Evolutionary conservation across 495 filamentous ascomycete species (phyloP).

Genomic region (Glarea lozoyensis): DNA sequence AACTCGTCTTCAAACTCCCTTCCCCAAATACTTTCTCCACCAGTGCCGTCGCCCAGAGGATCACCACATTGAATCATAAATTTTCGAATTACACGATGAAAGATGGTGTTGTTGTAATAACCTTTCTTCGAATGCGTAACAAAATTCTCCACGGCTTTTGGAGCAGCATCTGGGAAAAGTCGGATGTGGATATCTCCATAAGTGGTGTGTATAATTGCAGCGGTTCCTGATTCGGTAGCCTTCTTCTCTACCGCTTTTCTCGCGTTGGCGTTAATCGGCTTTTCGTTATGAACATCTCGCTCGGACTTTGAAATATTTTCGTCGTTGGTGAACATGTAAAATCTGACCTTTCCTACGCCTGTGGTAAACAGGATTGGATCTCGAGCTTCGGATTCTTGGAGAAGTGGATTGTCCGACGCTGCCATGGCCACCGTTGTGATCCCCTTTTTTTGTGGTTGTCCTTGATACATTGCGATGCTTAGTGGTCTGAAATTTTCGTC

Average conservation of each 20-base stretch:
- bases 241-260: conserved; percentile 46
- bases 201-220: conserved; percentile 84
- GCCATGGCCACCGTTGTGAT: conserved; percentile 97
- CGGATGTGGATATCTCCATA: conserved; percentile 93
- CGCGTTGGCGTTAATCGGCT: conserved; percentile 50
- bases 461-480: conserved; percentile 86
- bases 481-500: conserved; percentile 83
- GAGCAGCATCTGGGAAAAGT: conserved; percentile 85
- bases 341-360: conserved; percentile 79
- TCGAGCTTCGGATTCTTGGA: conserved; percentile 84
- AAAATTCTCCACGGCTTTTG: conserved; percentile 98
- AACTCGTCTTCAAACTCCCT: conserved; percentile 95
- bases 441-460: conserved; percentile 83
- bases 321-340: conserved; percentile 97
- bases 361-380: conserved; percentile 86
- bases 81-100: conserved; percentile 94
- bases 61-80: conserved; percentile 98
- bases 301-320: conserved; percentile 72
- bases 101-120: conserved; percentile 96
- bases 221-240: conserved; percentile 58
- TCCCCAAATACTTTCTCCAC: conserved; percentile 96
- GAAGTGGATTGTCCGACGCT: conserved; percentile 82
- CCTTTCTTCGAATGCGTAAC: conserved; percentile 78
- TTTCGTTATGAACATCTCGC: conserved; percentile 93
- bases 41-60: conserved; percentile 89